Conservation (phyloP, 2,329 filamentous ascomycete species). For the Leptosphaerulina australis region DNA sequence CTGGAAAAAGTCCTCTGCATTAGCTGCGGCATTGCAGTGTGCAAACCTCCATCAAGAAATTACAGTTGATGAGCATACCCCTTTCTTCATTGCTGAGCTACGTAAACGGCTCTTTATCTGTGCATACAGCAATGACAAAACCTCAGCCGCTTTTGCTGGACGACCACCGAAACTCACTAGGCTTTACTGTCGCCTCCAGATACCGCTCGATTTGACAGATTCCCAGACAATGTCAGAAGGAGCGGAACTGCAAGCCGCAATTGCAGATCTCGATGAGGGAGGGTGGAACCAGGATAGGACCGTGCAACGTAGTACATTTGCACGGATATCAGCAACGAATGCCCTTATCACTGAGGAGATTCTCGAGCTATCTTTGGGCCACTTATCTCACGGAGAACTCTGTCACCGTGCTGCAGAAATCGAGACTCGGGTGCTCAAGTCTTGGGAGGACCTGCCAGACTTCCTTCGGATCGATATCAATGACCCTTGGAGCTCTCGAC, state of each 20-base stretch:
- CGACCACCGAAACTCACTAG: conserved; percentile 60
- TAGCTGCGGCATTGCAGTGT: conserved; percentile 39
- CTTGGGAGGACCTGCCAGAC: conserved; percentile 34
- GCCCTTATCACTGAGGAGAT: conserved; percentile 63
- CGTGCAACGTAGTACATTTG: conserved; percentile 54
- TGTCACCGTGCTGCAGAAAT: conserved; percentile 46
- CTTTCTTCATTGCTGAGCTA: conserved; percentile 47
- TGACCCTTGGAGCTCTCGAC: conserved; percentile 24
- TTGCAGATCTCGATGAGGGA: conserved; percentile 53
- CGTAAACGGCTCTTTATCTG: conserved; percentile 43
- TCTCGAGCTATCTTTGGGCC: conserved; percentile 61
- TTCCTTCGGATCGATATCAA: conserved; percentile 35
- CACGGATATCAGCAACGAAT: conserved; percentile 56
- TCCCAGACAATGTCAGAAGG: conserved; percentile 55
- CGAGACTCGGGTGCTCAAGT: conserved; percentile 24
- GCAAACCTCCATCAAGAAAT: conserved; percentile 49
- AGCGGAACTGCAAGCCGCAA: conserved; percentile 48
- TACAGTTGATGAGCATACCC: conserved; percentile 38
- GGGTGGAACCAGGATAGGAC: conserved; percentile 60
- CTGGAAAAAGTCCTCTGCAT: conserved; percentile 42
- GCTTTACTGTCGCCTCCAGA: conserved; percentile 60
- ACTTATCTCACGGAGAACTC: conserved; percentile 44
- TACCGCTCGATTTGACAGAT: conserved; percentile 62
- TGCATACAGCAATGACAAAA: conserved; percentile 55
- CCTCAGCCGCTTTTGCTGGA: conserved; percentile 59